These are phyloP conservation scores for Acephala macrosclerotiorum DNA, from an alignment of 2,329 filamentous ascomycete species.

Conservation along the genomic window DNA sequence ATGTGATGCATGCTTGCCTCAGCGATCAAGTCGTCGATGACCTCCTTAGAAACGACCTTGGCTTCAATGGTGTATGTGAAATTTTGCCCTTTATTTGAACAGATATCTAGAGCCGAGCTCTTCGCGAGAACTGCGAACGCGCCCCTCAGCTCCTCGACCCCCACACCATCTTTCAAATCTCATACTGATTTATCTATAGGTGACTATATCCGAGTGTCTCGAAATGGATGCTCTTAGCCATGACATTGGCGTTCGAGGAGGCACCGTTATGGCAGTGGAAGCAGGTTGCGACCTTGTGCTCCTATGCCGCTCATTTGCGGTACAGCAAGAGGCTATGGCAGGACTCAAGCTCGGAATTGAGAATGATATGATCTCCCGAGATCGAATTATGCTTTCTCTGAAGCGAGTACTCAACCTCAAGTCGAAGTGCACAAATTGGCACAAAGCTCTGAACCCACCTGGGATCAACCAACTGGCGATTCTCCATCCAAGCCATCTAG, in stretches of 20 bases:
- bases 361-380: slow-evolving; percentile 85
- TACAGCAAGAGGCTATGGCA: slow-evolving; percentile 90
- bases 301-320: slow-evolving; percentile 84
- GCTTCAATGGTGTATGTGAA: slow-evolving; percentile 89
- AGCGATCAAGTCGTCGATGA: slow-evolving; percentile 96
- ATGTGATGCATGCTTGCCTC: slow-evolving; percentile 95
- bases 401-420: slow-evolving; percentile 83
- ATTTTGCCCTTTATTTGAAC: too few species aligned
- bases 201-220: slow-evolving; percentile 93
- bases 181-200: too few species aligned
- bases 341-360: slow-evolving; percentile 89
- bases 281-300: slow-evolving; percentile 93
- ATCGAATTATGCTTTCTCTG: slow-evolving; percentile 82
- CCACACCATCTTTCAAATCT: too few species aligned
- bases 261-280: slow-evolving; percentile 96
- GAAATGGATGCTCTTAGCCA: slow-evolving; percentile 97
- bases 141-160: too few species aligned
- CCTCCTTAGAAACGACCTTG: slow-evolving; percentile 84
- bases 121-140: too few species aligned
- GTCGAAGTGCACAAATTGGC: slow-evolving; percentile 85
- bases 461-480: slow-evolving; percentile 79
- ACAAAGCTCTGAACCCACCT: slow-evolving; percentile 86
- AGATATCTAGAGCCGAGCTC: too few species aligned
- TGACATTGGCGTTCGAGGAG: slow-evolving; percentile 95
- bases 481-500: slow-evolving; percentile 82